Base-by-base conservation (phyloP, 164 flowering plant genomes). In the Nelumbo lutea region DNA sequence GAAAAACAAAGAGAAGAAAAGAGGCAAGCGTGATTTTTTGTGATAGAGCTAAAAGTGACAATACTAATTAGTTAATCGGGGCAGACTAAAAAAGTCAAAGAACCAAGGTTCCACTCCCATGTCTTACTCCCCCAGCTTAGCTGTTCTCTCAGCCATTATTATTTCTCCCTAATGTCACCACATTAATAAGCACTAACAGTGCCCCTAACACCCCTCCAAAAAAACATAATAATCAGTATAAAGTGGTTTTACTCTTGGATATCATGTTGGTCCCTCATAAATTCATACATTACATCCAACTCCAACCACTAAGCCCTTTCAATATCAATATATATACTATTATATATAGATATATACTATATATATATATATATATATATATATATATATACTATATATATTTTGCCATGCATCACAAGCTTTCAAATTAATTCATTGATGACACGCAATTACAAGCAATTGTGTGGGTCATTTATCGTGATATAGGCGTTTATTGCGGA, bases 51-150 rank as follows among this genome's bases (percentile, higher is more conserved):
- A 63, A 61, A 68, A 57, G 48, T 14, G 55, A 45, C 62, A 68
- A 77, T 39, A 70, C 70, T n/a, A 66, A 69, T 42, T n/a, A n/a
- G 63, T 55, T 14, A 4, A 15, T 58, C n/a, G 6, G 51, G 52
- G 67, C 64, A n/a, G n/a, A n/a, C 65, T 64, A n/a, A n/a, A 40
- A 39, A 79, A 81, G 87, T 79, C 83, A 75, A 83, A 63, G 27
- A 70, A 78, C 78, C 80, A 76, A 40, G 76, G 73, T 64, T 76
- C 64, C 65, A 65, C 65, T 82, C 83, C 82, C 39, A 47, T 81
- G 65, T 85, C 85, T 48, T 70, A 68, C 62, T 79, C 14, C 2
- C 70, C 79, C 72, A 66, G 48, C 53, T 64, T 63, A 59, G 38
- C 64, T 50, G 15, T 51, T 70, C 57, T 74, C n/a, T 59, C 9